These are phyloP conservation scores for Clonostachys rosea DNA, from an alignment of 2,329 filamentous ascomycete genomes.

Conservation along the genomic window DNA sequence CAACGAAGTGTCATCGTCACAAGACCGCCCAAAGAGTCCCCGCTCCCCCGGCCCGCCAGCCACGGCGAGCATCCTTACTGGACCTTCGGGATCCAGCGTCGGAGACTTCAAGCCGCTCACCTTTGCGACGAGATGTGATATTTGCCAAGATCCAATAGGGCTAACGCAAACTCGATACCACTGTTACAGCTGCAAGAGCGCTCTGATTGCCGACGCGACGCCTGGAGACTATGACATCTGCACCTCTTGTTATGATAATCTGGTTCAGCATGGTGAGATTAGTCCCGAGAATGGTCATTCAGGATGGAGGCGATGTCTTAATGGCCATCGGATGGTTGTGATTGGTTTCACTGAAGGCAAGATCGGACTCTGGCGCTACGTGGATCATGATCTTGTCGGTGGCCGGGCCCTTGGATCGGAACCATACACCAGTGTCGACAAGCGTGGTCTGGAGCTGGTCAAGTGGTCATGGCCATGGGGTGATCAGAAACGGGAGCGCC, in stretches of 20 bases:
- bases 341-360: constrained; percentile 69
- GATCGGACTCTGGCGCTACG: constrained; percentile 61
- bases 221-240: constrained; percentile 87
- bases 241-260: constrained; percentile 66
- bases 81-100: constrained; percentile 37
- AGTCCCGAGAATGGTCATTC: constrained; percentile 69
- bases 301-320: constrained; percentile 80
- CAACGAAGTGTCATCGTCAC: constrained; percentile 39
- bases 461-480: constrained; percentile 47
- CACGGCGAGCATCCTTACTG: constrained; percentile 42
- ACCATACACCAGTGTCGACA: constrained; percentile 29
- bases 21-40: constrained; percentile 30
- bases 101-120: constrained; percentile 62
- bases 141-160: constrained; percentile 70
- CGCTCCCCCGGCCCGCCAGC: constrained; percentile 37
- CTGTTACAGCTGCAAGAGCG: constrained; percentile 67
- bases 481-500: constrained; percentile 31
- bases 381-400: constrained; percentile 72
- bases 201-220: constrained; percentile 35
- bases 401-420: constrained; percentile 65
- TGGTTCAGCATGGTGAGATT: constrained; percentile 61
- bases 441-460: constrained; percentile 27
- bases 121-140: constrained; percentile 73
- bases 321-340: constrained; percentile 80
- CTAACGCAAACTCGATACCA: constrained; percentile 70